Base-by-base conservation (phyloP, 2,329 filamentous ascomycete species). In the Epicoccum nigrum region DNA sequence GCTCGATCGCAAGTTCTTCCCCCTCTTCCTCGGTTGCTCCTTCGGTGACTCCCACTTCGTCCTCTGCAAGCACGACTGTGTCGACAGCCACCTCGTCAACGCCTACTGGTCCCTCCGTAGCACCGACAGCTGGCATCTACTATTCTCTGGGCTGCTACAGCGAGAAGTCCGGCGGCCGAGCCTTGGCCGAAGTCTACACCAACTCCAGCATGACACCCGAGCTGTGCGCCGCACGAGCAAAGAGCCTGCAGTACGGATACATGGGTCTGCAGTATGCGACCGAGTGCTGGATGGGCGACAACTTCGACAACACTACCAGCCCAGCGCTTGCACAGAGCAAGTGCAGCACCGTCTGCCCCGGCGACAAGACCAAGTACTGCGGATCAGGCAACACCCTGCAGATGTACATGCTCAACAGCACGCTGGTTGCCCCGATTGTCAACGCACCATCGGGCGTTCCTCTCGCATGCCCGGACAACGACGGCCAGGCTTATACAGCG, bases 341-440 rank as follows among this genome's bases (percentile, higher is more conserved):
- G 28, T 50, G 39, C 20, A 50, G 19, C 33, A 49, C 25, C 12
- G 28, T 28, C 19, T 49, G 46, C 21, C 37, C 46, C 21, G 46
- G 46, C n/a, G 32, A 49, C 19, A 32, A 32, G 8, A 17, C 32
- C 12, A 32, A 19, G 3, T n/a, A 27, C 7, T 49, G 46, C 35
- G 39, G 39, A 43, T 35, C 39, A 2, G 33, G 39, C 39, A 42
- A 19, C 6, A 43, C 32, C 11, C 12, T 50, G 27, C 46, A 50
- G 46, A 44, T 50, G 39, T 50, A 50, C 15, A 44, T 44, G 40
- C 33, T 50, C 3, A 50, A 50, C 20, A 50, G 40, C 28, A 50
- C 46, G 4, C n/a, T 50, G 12, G 39, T 39, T 3, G 33, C 46
- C 11, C 46, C 40, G 4, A 32, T 15, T 19, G 37, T 25, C 19